Evolutionary conservation across 2,329 filamentous ascomycete genomes (phyloP).

Genomic region (Claviceps quebecensis): DNA sequence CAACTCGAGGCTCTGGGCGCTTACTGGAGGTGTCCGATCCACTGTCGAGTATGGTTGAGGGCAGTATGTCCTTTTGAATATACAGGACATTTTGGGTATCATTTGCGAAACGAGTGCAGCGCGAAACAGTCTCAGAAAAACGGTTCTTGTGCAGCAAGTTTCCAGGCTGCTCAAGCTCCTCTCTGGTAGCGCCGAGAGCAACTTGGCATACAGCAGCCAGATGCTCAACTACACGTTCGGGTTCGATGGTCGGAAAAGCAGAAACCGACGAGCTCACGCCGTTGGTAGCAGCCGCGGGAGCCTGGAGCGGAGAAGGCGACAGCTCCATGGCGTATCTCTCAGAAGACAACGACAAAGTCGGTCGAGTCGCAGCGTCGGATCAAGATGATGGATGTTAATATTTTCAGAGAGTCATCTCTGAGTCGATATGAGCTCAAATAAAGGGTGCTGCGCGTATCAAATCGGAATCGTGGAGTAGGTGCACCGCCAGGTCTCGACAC

Average conservation of each 20-base stretch:
- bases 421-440: not conserved
- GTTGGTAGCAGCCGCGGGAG: conserved; percentile 26
- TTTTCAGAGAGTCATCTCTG: conserved; percentile 2
- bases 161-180: conserved; percentile 66
- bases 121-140: conserved; percentile 66
- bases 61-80: conserved; percentile 67
- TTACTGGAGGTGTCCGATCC: conserved; percentile 31
- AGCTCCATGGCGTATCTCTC: conserved; percentile 35
- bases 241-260: conserved; percentile 46
- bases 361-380: not conserved
- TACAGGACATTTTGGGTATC: conserved; percentile 83
- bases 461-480: not conserved
- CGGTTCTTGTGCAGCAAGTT: conserved; percentile 66
- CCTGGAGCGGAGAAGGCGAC: conserved; percentile 29
- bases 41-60: conserved; percentile 37
- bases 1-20: conserved; percentile 8
- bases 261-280: conserved; percentile 25
- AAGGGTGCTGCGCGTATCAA: not conserved
- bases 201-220: conserved; percentile 56
- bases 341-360: not conserved
- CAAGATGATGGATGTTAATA: not conserved
- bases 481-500: not conserved
- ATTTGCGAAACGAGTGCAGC: conserved; percentile 77
- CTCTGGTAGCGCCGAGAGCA: conserved; percentile 58
- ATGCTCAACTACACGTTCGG: conserved; percentile 57